A percentile compares a stretch with the other conserved stretches of the same genome.
These are phyloP conservation scores for Pichia pseudocactophila DNA, from an alignment of 805 yeast species.

Conservation along the genomic window DNA sequence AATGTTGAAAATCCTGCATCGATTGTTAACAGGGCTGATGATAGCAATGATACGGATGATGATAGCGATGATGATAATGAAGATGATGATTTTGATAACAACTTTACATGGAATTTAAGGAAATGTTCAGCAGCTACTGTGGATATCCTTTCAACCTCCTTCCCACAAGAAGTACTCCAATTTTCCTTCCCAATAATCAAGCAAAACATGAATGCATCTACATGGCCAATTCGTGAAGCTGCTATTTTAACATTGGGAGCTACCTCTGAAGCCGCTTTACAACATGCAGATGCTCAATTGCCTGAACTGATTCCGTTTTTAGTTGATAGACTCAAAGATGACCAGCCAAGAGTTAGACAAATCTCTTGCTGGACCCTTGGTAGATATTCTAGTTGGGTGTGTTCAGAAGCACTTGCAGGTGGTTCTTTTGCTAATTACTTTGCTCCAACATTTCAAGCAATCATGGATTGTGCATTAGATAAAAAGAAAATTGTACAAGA, in stretches of 20 bases:
- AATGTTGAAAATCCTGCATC: slow-evolving; percentile 1
- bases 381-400: slow-evolving; percentile 76
- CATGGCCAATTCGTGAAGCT: slow-evolving; percentile 91
- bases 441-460: slow-evolving; percentile 67
- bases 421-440: slow-evolving; percentile 61
- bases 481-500: slow-evolving; percentile 89
- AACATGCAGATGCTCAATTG: slow-evolving; percentile 57
- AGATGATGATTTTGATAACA: slow-evolving; percentile 57
- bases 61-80: slow-evolving; percentile 63
- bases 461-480: slow-evolving; percentile 71
- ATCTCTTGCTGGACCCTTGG: slow-evolving; percentile 95
- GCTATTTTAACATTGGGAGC: slow-evolving; percentile 94
- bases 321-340: slow-evolving; percentile 68
- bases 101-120: slow-evolving; percentile 81
- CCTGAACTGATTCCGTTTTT: slow-evolving; percentile 79
- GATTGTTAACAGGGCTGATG: slow-evolving; percentile 13
- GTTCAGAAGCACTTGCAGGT: slow-evolving; percentile 53
- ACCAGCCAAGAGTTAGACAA: slow-evolving; percentile 79
- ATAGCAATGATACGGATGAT: slow-evolving; percentile 33
- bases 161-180: slow-evolving; percentile 59
- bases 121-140: slow-evolving; percentile 93
- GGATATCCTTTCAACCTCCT: slow-evolving; percentile 64
- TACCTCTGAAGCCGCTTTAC: slow-evolving; percentile 80
- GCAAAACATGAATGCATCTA: slow-evolving; percentile 53
- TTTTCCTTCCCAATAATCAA: slow-evolving; percentile 68